phyloP scores from a whole-genome alignment of 257 asterid genomes.

The Coffea eugenioides region DNA sequence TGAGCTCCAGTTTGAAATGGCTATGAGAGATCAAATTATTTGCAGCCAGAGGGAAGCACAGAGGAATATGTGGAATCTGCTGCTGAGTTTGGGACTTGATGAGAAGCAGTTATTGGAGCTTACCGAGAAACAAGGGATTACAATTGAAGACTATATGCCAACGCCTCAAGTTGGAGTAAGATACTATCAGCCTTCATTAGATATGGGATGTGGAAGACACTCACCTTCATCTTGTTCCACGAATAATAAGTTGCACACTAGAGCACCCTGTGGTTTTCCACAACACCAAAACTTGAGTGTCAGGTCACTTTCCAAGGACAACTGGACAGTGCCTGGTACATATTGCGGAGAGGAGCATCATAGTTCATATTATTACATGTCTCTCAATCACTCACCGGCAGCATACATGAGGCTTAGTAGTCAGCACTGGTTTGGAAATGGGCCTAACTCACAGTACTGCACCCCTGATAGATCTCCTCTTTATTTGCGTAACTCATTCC shows the following conservation, averaged over 20 bases:
- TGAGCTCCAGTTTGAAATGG: slow-evolving; percentile 94
- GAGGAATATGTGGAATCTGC: slow-evolving; percentile 69
- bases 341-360: slow-evolving; percentile 51
- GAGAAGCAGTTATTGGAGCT: slow-evolving; percentile 71
- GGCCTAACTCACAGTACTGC: slow-evolving; percentile 30
- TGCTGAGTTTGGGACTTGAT: slow-evolving; percentile 71
- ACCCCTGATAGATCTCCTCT: slow-evolving; percentile 34
- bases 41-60: slow-evolving; percentile 81
- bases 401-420: slow-evolving; percentile 21
- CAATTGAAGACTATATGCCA: slow-evolving; percentile 54
- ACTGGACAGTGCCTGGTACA: slow-evolving; percentile 34
- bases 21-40: slow-evolving; percentile 89
- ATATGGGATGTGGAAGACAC: slow-evolving; percentile 28
- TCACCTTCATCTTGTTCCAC: slow-evolving; percentile 31
- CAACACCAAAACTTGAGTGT: slow-evolving; percentile 40
- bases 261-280: slow-evolving; percentile 43
- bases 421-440: slow-evolving; percentile 43
- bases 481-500: slow-evolving; percentile 38
- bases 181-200: slow-evolving; percentile 34
- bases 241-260: slow-evolving; percentile 25
- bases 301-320: slow-evolving; percentile 36
- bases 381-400: slow-evolving; percentile 47
- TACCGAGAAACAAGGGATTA: slow-evolving; percentile 68
- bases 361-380: slow-evolving; percentile 45
- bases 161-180: slow-evolving; percentile 42